Percentiles rank a stretch among this genome's conserved stretches.
phyloP scores from a whole-genome alignment of 768 basidiomycete species.

The Boletus sensibilis region DNA sequence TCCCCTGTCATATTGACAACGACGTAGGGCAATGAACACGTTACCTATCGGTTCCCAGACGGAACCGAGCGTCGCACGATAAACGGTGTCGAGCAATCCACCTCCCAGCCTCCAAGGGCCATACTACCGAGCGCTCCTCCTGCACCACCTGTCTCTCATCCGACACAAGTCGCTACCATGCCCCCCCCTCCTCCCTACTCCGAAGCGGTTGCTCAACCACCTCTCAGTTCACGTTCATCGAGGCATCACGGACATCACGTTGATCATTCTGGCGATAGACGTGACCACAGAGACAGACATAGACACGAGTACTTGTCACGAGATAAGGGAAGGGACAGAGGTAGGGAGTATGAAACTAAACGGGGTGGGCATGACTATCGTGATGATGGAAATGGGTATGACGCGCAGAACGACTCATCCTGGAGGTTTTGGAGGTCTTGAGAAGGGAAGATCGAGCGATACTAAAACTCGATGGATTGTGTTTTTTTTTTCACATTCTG shows the following conservation, averaged over 20 bases:
- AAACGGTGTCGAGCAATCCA: conserved; percentile 57
- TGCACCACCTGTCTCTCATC: neutral
- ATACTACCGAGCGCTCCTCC: conserved; percentile 7
- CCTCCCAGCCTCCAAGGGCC: conserved; percentile 12
- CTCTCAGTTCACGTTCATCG: conserved; percentile 18
- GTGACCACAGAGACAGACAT: conserved; percentile 13
- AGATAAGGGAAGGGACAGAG: conserved; percentile 7
- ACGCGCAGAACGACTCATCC: conserved; percentile 6
- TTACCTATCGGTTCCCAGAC: conserved; percentile 62
- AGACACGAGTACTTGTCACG: conserved; percentile 10
- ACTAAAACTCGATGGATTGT: neutral
- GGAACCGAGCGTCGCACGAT: conserved; percentile 64
- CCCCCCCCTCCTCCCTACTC: conserved; percentile 25
- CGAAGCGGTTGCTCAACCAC: conserved; percentile 12
- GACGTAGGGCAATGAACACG: conserved; percentile 70
- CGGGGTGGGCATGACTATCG: neutral
- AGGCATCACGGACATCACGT: conserved; percentile 16
- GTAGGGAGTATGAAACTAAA: conserved; percentile 1
- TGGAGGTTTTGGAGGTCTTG: conserved; percentile 17
- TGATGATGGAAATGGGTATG: conserved; percentile 3
- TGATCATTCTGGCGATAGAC: conserved; percentile 10
- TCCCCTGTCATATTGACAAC: conserved; percentile 1
- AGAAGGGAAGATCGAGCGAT: neutral
- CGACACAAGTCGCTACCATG: neutral
- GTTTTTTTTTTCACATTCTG: neutral